Evolutionary conservation across 305 asterid species (phyloP).

Genomic region (Solanum hybrid): DNA sequence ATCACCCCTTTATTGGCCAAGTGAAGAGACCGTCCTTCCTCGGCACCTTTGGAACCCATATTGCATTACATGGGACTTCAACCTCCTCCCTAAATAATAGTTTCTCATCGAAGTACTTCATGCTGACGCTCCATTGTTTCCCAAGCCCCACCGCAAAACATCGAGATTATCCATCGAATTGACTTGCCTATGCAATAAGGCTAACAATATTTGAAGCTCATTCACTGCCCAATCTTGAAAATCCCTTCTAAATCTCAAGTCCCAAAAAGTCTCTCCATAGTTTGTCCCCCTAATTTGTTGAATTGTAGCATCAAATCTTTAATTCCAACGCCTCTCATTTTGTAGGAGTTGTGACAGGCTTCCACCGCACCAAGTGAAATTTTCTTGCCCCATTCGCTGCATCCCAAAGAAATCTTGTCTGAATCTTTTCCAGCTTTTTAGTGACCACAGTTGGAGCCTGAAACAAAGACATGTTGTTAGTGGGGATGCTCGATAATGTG

Average conservation of each 20-base stretch:
- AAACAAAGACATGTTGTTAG: background rate
- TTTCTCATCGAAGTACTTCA: background rate
- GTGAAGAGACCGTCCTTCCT: background rate
- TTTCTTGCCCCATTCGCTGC: background rate
- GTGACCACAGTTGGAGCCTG: background rate
- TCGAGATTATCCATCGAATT: background rate
- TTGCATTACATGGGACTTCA: background rate
- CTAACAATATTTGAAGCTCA: background rate
- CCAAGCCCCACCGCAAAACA: background rate
- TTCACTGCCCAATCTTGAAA: background rate
- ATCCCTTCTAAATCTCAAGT: background rate
- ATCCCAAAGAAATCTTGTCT: background rate
- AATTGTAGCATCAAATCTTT: background rate
- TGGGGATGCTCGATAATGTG: background rate
- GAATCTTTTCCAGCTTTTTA: background rate
- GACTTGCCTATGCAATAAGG: background rate
- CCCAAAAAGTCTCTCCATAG: background rate
- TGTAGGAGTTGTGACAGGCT: background rate
- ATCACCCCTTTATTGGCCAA: background rate
- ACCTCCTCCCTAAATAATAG: background rate
- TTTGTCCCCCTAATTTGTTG: background rate
- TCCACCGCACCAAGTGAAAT: background rate
- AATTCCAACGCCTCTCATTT: background rate
- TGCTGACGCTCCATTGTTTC: background rate
- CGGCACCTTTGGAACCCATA: background rate